These are phyloP conservation scores for Veloboletus limbatus DNA, from an alignment of 1,284 basidiomycete species.

Conservation along the genomic window DNA sequence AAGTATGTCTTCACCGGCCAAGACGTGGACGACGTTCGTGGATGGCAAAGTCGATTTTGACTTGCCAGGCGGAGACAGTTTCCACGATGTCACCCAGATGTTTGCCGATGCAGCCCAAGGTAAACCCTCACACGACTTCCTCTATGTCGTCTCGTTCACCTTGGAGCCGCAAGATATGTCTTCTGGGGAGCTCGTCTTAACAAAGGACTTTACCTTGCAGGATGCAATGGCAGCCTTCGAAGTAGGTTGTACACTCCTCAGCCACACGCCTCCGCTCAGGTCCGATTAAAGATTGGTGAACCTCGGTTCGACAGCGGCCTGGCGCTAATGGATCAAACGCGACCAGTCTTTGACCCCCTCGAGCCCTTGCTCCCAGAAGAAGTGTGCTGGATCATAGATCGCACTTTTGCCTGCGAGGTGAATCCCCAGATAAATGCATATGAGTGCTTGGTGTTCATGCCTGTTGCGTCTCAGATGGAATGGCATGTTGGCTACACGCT, in stretches of 20 bases:
- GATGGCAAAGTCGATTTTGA: slow-evolving; percentile 20
- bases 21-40: slow-evolving; percentile 17
- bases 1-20: no score
- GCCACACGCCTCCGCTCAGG: slow-evolving; percentile 11
- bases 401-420: slow-evolving; percentile 80
- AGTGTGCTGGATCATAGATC: slow-evolving; percentile 85
- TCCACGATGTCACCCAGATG: slow-evolving; percentile 57
- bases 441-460: slow-evolving; percentile 18
- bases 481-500: slow-evolving; percentile 86
- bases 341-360: slow-evolving; percentile 62
- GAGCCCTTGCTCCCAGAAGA: slow-evolving; percentile 67
- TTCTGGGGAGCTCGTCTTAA: slow-evolving; percentile 63
- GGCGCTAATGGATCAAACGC: slow-evolving; percentile 44
- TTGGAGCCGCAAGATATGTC: slow-evolving; percentile 53
- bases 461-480: slow-evolving; percentile 66
- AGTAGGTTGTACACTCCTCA: slow-evolving; percentile 40
- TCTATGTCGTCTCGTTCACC: slow-evolving; percentile 14
- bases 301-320: slow-evolving; percentile 86
- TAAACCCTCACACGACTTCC: slow-evolving; percentile 26
- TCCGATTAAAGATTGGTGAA: slow-evolving; percentile 76
- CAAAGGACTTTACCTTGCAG: slow-evolving; percentile 67
- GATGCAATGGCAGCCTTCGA: slow-evolving; percentile 91
- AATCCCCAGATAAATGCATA: slow-evolving; percentile 24
- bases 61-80: slow-evolving; percentile 54
- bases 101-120: slow-evolving; percentile 58